phyloP scores from a whole-genome alignment of 345 rosid genomes.

The Acer yangbiense region DNA sequence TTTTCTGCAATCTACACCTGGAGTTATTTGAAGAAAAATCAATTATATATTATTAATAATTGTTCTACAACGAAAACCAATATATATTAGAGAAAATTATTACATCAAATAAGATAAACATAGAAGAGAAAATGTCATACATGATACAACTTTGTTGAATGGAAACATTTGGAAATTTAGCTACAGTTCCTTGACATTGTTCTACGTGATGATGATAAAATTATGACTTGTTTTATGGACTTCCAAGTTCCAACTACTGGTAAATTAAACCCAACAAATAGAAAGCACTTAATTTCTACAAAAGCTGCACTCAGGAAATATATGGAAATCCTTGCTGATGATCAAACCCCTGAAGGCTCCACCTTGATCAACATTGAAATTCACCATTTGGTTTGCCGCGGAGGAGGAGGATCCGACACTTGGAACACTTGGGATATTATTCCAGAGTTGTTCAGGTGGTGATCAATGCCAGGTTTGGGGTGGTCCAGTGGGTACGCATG shows the following conservation, averaged over 20 bases:
- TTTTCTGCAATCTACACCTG: constrained; percentile 5
- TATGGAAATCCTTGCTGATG: background rate
- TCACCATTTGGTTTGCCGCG: background rate
- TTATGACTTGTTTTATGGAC: too few relatives aligned
- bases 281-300: background rate
- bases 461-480: constrained; percentile 2
- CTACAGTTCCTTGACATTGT: background rate
- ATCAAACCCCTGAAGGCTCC: background rate
- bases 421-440: background rate
- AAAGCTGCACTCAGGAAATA: background rate
- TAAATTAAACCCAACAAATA: background rate
- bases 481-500: background rate
- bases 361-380: background rate
- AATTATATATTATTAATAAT: too few relatives aligned
- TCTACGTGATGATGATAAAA: too few relatives aligned
- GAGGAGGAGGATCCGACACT: background rate
- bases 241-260: background rate
- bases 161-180: background rate
- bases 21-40: background rate
- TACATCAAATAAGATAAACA: too few relatives aligned
- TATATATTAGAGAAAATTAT: too few relatives aligned
- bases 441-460: background rate
- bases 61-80: background rate
- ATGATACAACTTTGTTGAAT: background rate
- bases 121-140: too few relatives aligned